Conservation (phyloP, 2,329 filamentous ascomycete species). For the Diplodia corticola region DNA sequence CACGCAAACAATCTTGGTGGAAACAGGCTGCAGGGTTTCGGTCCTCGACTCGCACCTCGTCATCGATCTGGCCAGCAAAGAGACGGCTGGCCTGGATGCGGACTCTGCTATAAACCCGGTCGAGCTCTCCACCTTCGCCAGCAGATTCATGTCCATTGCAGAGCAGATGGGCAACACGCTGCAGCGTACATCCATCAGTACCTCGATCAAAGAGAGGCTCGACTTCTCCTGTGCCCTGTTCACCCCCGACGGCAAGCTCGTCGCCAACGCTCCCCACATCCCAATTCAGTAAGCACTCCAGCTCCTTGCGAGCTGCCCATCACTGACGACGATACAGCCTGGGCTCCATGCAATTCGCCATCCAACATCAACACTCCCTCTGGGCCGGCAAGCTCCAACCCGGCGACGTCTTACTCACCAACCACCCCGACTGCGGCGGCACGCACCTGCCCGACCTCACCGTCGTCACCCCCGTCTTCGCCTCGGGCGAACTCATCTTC, state of each 20-base stretch:
- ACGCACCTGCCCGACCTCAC: conserved; percentile 36
- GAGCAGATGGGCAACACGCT: conserved; percentile 32
- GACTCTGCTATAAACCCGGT: conserved; percentile 24
- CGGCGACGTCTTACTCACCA: conserved; percentile 34
- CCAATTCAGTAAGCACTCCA: conserved; percentile 27
- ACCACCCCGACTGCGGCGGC: conserved; percentile 33
- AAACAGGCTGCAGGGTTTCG: conserved; percentile 40
- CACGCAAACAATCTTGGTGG: conserved; percentile 50
- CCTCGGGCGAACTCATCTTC: conserved; percentile 30
- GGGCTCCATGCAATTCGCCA: conserved; percentile 31
- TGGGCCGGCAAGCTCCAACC: conserved; percentile 28
- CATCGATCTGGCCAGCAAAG: conserved; percentile 42
- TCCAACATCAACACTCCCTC: conserved; percentile 31
- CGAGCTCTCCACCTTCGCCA: conserved; percentile 26
- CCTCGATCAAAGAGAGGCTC: conserved; percentile 33
- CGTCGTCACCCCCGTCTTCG: conserved; percentile 32
- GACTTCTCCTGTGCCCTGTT: conserved; percentile 34
- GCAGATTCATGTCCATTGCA: conserved; percentile 33
- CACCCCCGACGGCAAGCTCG: conserved; percentile 28
- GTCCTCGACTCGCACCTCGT: conserved; percentile 43
- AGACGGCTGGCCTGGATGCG: conserved; percentile 25
- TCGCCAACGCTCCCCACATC: conserved; percentile 34
- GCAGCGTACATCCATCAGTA: conserved; percentile 30
- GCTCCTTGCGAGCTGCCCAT: neutral
- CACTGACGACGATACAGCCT: too few relatives aligned